Evolutionary conservation across 352 stramenopile genomes (phyloP).

Genomic region (Pythium oligandrum): DNA sequence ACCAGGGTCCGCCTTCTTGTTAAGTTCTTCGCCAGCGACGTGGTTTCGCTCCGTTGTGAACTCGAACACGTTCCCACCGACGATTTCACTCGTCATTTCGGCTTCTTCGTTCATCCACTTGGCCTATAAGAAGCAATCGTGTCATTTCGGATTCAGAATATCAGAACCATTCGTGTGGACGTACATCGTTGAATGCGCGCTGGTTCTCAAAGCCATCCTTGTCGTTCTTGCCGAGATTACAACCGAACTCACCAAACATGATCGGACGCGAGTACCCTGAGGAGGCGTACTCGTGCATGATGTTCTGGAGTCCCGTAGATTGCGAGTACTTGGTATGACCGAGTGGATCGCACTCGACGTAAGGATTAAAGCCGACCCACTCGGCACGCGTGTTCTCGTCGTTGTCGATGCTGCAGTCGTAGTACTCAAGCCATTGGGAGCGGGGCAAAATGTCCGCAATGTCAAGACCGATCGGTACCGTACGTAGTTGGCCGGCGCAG

Average conservation of each 20-base stretch:
- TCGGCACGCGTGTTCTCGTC: slow-evolving; percentile 51
- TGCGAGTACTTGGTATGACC: slow-evolving; percentile 48
- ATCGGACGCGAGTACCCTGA: slow-evolving; percentile 47
- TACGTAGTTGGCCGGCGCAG: slow-evolving; percentile 31
- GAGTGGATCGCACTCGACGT: slow-evolving; percentile 58
- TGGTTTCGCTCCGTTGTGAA: slow-evolving; percentile 65
- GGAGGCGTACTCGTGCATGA: slow-evolving; percentile 55
- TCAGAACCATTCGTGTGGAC: neutral
- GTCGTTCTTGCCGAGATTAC: slow-evolving; percentile 60
- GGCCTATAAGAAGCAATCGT: slow-evolving; percentile 10
- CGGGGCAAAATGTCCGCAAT: slow-evolving; percentile 53
- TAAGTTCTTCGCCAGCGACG: slow-evolving; percentile 25
- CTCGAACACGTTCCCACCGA: slow-evolving; percentile 75
- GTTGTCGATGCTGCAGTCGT: slow-evolving; percentile 46
- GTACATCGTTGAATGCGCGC: slow-evolving; percentile 45
- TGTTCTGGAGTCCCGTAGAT: slow-evolving; percentile 46
- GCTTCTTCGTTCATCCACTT: slow-evolving; percentile 78
- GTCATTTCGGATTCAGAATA: neutral
- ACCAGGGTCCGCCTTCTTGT: slow-evolving; percentile 31
- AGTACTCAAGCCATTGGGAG: slow-evolving; percentile 52
- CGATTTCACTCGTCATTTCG: slow-evolving; percentile 57
- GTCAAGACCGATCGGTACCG: slow-evolving; percentile 61
- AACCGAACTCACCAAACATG: slow-evolving; percentile 78
- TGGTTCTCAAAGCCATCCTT: slow-evolving; percentile 67
- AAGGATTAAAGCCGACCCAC: slow-evolving; percentile 68